Base-by-base conservation (phyloP, 2,329 filamentous ascomycete genomes). In the Fusarium circinatum region DNA sequence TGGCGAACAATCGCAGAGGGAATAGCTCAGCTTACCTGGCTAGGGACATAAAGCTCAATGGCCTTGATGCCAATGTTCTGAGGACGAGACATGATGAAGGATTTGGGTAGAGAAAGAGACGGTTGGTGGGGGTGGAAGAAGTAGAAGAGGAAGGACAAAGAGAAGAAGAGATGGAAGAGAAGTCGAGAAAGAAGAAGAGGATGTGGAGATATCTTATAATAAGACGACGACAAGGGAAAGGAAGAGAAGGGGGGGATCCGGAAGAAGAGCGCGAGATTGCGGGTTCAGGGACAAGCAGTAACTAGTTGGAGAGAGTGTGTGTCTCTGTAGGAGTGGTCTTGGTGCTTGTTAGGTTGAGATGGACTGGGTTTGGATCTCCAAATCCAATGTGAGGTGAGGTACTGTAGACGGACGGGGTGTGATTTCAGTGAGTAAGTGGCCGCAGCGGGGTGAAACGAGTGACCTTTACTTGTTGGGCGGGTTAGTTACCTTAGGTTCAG, bases 31-130 rank as follows among this genome's bases (percentile, higher is more conserved):
- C 91, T 75, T 85, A 96, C 94, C 91, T 96, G 94, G 83, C 89
- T 93, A 75, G 94, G 94, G 82, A 94, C 94, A 85, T 96, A 96
- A 82, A 96, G 90, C 83, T 96, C 94, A 84, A 96, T 94, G 92
- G 93, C 94, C 88, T 96, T 96, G 83, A 96, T 95, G 89, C 94
- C 94, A 84, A 96, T 92, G 86, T 96, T 96, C 84, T 95, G 91
- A 75, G 94, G 93, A 85, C 93, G 92, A 81, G 92, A 89, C 93
- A 95, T 95, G 67, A 71, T 86, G 79, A 75, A 74, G 62, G 58
- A 61, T 51, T 62, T 73, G 48, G 36, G 58, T 49, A 47, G 48
- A 64, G 65, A 61, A 39, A 36, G 55, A 59, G 47, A 61, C 66
- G 61, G 48, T 60, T 65, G 60, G 67, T 61, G 64, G 59, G 57